Evolutionary conservation across 2,329 filamentous ascomycete species (phyloP).

Genomic region (Pseudogymnoascus sp.): DNA sequence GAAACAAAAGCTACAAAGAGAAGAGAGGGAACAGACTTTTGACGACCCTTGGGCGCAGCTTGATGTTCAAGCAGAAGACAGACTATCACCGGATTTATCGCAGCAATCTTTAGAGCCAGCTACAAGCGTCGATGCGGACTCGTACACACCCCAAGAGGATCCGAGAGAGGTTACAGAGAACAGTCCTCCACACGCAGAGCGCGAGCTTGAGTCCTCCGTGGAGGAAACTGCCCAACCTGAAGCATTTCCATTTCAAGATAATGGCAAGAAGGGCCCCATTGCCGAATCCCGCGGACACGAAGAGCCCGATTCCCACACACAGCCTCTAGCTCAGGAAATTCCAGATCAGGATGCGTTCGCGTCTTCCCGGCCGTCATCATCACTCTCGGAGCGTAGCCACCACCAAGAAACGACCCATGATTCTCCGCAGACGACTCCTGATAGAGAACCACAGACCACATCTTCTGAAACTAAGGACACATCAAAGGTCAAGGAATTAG

Average conservation of each 20-base stretch:
- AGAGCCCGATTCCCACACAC: background rate
- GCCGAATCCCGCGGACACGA: background rate
- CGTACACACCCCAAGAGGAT: background rate
- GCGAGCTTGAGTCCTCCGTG: background rate
- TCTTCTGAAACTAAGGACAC: slow-evolving; percentile 15
- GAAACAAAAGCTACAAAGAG: background rate
- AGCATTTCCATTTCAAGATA: background rate
- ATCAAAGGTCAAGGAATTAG: slow-evolving; percentile 23
- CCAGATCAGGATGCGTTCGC: slow-evolving; percentile 14
- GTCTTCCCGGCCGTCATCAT: slow-evolving; percentile 23
- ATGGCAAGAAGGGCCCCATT: background rate
- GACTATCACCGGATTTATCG: background rate
- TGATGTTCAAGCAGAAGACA: background rate
- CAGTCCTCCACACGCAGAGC: background rate
- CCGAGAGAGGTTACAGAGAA: background rate
- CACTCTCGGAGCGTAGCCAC: slow-evolving; percentile 24
- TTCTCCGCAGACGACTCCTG: slow-evolving; percentile 27
- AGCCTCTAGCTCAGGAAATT: background rate
- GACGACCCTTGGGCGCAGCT: background rate
- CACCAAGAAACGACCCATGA: slow-evolving; percentile 22
- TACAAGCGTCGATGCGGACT: background rate
- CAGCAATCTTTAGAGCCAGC: background rate
- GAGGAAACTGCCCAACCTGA: background rate
- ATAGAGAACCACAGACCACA: slow-evolving; percentile 23
- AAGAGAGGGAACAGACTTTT: background rate